Base-by-base conservation (phyloP, 495 filamentous ascomycete species). In the Penicillium turbatum region DNA sequence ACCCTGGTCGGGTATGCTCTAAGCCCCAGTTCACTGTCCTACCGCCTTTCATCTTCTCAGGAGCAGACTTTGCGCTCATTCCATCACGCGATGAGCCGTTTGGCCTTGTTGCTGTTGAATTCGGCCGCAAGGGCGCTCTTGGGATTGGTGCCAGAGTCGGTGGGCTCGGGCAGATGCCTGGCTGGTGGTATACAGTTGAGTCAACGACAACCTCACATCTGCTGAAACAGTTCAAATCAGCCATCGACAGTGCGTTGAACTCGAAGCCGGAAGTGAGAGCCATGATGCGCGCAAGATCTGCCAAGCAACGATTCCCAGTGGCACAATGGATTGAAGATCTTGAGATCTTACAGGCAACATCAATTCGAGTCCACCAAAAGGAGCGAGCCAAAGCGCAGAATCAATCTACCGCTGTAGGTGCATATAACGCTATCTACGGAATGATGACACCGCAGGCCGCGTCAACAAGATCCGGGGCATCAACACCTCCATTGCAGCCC, bases 11-110 rank as follows among this genome's bases (percentile, higher is more conserved):
- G 5, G 87, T 91, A 0, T 90, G 73, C 68, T 88, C 85, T 12
- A 88, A 83, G 68, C 87, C 87, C 5, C 83, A 90, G 65, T 90
- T 90, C 64, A 90, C 86, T 0, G 78, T 82, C 0, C 72, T 91
- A 1, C 87, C 86, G 11, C 83, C 85, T 0, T 90, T 79, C 66
- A 84, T 91, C 56, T 90, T 90, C 70, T 86, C 82, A 44, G 87
- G 87, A 16, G 86, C 87, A 15, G 87, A 91, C 45, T 90, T 91
- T 55, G 86, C 87, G 13, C 72, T 91, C 30, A 90, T 91, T 50
- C 87, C 87, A 6, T 88, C 85, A 15, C 82, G 87, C 52, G 87
- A 91, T 55, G 87, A 91, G 64, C 87, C 87, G 0, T 91, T 91
- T 56, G 87, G 87, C 27, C 69, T 91, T n/a, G 87, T 90, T 3